Evolutionary conservation across 441 rosid species (phyloP), one percentile per base, ranked within the genome.

Genomic region (Eugenia klotzschiana): DNA sequence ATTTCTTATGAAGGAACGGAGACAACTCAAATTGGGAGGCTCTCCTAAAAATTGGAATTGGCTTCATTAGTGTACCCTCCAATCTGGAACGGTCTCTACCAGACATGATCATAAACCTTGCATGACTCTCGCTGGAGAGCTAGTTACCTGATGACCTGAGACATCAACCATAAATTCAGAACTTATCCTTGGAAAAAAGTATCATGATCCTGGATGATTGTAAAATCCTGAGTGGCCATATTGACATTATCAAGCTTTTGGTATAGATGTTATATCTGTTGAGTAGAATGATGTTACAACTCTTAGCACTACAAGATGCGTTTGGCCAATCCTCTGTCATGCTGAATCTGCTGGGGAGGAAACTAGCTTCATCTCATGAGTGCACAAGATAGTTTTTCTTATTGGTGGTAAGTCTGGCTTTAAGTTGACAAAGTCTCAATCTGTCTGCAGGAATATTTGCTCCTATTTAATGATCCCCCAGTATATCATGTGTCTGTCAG

Each of bases 371-470:
- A 5, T 69, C 46, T 33, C 9, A 33, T 37, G 25, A 40, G 8
- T 9, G 22, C 46, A 37, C 46, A 69, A 37, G 46, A 69, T 69
- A 69, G 46, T 69, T 18, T 69, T 33, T 69, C 14, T 37, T 20
- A 33, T 69, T 69, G 8, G n/a, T 0, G 8, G 46, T 33, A 20
- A 33, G 46, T 69, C 77, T 69, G 77, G 37, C 43, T 37, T 33
- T 40, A 79, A 72, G 46, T 51, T 37, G 64, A 46, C 51, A 8
- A 50, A 33, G 41, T 33, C 43, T 27, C 27, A 5, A 40, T 79
- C 49, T 29, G 77, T 37, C 79, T 86, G 88, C 95, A 95, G 98
- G 98, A 95, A 79, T 95, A 95, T 86, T 83, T 95, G 89, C 89
- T 95, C 80, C 89, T 93, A 83, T 95, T 93, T 89, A 93, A 92